Evolutionary conservation across 768 basidiomycete species (phyloP).

Genomic region (Mycena capillaripes): DNA sequence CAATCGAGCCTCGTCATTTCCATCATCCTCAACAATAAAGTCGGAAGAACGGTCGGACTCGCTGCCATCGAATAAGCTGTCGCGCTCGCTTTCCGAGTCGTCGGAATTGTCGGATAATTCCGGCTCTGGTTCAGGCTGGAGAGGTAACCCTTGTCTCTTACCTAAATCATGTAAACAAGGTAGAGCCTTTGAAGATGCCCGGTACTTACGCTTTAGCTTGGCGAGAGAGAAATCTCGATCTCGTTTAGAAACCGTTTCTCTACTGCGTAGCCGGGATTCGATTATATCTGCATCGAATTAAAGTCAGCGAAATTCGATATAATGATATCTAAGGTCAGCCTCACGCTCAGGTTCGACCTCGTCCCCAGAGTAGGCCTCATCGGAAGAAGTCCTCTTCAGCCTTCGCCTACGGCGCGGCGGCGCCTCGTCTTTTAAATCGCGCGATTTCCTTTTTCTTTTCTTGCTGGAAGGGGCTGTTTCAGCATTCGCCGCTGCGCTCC

Average conservation of each 20-base stretch:
- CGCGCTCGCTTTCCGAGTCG: constrained; percentile 53
- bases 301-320: neutral
- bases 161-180: constrained; percentile 41
- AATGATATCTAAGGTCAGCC: constrained; percentile 38
- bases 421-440: constrained; percentile 2
- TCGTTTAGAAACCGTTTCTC: constrained; percentile 73
- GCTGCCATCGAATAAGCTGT: constrained; percentile 54
- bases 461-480: constrained; percentile 9
- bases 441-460: neutral
- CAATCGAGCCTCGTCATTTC: constrained; percentile 57
- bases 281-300: constrained; percentile 69
- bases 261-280: constrained; percentile 70
- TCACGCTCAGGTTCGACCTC: constrained; percentile 53
- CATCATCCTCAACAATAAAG: constrained; percentile 80
- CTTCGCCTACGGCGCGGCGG: neutral
- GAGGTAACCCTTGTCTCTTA: constrained; percentile 57
- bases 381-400: constrained; percentile 7
- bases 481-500: neutral
- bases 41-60: constrained; percentile 54
- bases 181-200: constrained; percentile 28
- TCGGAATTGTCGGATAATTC: constrained; percentile 47
- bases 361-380: constrained; percentile 22
- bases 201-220: constrained; percentile 70
- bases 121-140: constrained; percentile 45
- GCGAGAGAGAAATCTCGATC: constrained; percentile 69